These are phyloP conservation scores for Prunus campanulata DNA, from an alignment of 306 rosid species.

Conservation along the genomic window DNA sequence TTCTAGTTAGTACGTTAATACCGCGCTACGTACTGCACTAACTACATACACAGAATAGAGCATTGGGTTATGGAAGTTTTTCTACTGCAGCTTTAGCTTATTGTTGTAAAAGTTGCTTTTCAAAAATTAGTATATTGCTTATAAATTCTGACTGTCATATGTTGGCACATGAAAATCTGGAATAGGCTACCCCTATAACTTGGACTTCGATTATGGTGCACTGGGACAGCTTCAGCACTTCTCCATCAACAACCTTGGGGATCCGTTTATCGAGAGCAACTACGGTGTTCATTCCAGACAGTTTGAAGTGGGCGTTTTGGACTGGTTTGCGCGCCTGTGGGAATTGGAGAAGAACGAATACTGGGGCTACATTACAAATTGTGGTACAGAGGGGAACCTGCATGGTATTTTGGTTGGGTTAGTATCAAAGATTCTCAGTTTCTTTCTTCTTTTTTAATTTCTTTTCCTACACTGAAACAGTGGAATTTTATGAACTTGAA, in stretches of 20 bases:
- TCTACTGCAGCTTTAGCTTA: no score
- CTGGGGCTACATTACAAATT: constrained; percentile 98
- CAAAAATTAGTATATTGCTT: no score
- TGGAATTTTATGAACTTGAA: background rate
- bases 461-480: background rate
- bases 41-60: no score
- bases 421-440: constrained; percentile 11
- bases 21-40: no score
- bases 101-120: no score
- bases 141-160: no score
- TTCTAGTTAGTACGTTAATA: no score
- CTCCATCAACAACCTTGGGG: constrained; percentile 92
- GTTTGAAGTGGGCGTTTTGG: constrained; percentile 93
- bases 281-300: constrained; percentile 92
- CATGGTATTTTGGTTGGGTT: constrained; percentile 83
- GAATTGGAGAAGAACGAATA: constrained; percentile 86
- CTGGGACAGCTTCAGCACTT: constrained; percentile 84
- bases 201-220: constrained; percentile 96
- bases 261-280: constrained; percentile 95
- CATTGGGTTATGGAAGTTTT: no score
- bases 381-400: constrained; percentile 98
- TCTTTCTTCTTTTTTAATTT: no score
- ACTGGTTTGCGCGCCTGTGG: constrained; percentile 98
- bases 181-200: constrained; percentile 77
- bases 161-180: no score